Conservation (phyloP, 1,284 basidiomycete genomes). For the Puccinia triticina region DNA sequence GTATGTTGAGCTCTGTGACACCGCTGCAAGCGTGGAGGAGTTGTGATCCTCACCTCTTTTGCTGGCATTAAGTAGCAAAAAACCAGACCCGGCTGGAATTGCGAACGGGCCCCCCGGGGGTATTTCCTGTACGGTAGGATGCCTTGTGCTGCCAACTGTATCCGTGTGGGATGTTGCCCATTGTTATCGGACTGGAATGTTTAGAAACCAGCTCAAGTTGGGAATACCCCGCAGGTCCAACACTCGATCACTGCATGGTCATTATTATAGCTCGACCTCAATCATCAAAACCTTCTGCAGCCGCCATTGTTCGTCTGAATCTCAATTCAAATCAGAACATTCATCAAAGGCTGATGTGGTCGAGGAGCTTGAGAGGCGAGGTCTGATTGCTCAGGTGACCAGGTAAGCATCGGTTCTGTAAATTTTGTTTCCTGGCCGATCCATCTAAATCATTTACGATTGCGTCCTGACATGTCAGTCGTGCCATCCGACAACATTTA, state of each 20-base stretch:
- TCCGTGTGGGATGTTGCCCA: too few relatives aligned
- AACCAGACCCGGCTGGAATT: too few relatives aligned
- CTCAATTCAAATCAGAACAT: not conserved
- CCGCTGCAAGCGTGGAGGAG: too few relatives aligned
- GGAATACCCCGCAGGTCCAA: not conserved
- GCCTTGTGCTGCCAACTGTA: too few relatives aligned
- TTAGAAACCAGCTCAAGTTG: not conserved
- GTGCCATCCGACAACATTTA: conserved; percentile 44
- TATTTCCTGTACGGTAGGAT: too few relatives aligned
- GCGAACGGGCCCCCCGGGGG: too few relatives aligned
- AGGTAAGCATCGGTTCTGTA: conserved; percentile 19
- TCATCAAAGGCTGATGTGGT: conserved; percentile 26
- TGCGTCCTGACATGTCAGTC: conserved; percentile 24
- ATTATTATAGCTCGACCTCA: not conserved
- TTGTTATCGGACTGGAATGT: not conserved
- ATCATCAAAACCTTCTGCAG: not conserved
- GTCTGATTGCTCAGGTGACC: conserved; percentile 38
- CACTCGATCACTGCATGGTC: not conserved
- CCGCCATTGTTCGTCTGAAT: not conserved
- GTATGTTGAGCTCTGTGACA: too few relatives aligned
- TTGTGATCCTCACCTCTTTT: too few relatives aligned
- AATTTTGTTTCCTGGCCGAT: not conserved
- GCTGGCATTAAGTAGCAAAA: too few relatives aligned
- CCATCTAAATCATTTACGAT: conserved; percentile 26
- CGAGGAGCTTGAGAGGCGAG: conserved; percentile 26